Percentiles rank a stretch among this genome's conserved stretches.
Evolutionary conservation across 1,139 yeast genomes (phyloP).

Genomic region (Suhomyces bokatorum): DNA sequence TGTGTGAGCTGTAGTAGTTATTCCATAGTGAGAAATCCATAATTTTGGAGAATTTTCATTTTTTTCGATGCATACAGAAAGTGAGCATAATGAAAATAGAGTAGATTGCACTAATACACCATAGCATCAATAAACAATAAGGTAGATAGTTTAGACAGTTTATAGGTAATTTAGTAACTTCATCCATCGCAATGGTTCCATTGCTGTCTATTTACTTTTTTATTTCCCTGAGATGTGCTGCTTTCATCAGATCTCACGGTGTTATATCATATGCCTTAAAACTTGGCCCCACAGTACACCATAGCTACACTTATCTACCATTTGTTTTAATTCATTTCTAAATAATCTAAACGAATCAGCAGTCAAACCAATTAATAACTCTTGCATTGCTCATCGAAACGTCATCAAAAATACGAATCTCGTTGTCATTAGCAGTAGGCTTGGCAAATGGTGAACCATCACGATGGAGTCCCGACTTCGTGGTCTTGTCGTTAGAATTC

Average conservation of each 20-base stretch:
- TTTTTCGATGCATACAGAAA: background rate
- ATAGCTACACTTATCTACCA: background rate
- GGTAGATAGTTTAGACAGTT: too few relatives aligned
- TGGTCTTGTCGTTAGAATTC: background rate
- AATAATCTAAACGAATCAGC: constrained; percentile 5
- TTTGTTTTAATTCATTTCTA: background rate
- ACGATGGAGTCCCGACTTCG: constrained; percentile 2
- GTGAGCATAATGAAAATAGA: too few relatives aligned
- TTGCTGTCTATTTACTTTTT: too few relatives aligned
- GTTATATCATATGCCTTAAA: too few relatives aligned
- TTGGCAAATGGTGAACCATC: constrained; percentile 8
- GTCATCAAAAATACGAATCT: constrained; percentile 12
- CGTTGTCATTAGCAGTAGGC: constrained; percentile 6
- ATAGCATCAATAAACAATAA: too few relatives aligned
- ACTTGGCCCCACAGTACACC: too few relatives aligned
- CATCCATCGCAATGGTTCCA: too few relatives aligned
- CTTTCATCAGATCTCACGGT: background rate
- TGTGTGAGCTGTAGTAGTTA: too few relatives aligned
- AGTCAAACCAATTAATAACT: constrained; percentile 19
- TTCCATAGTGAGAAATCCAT: background rate
- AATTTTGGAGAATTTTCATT: background rate
- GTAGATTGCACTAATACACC: too few relatives aligned
- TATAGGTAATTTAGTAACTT: too few relatives aligned
- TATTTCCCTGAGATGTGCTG: too few relatives aligned
- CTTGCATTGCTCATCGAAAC: constrained; percentile 10